These are phyloP conservation scores for Candida ficus DNA, from an alignment of 805 yeast species.

Conservation along the genomic window DNA sequence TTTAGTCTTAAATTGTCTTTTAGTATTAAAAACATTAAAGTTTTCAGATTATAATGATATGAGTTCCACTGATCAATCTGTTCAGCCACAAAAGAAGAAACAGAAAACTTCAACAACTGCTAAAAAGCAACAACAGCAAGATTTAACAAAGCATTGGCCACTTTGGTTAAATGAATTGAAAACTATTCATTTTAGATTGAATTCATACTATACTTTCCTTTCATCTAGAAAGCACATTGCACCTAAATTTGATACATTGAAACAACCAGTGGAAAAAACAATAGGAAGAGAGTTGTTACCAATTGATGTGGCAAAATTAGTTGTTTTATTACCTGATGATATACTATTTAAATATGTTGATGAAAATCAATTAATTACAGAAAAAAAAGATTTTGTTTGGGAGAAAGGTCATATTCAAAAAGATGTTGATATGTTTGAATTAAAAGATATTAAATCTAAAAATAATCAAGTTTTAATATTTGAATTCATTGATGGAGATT, in stretches of 20 bases:
- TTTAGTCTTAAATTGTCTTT: too few species aligned
- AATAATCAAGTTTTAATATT: slow-evolving; percentile 59
- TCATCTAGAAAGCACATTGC: slow-evolving; percentile 55
- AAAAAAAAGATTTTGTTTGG: slow-evolving; percentile 32
- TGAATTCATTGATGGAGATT: slow-evolving; percentile 68
- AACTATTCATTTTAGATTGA: slow-evolving; percentile 45
- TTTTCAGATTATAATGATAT: neutral
- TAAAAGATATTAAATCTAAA: slow-evolving; percentile 32
- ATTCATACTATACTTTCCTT: slow-evolving; percentile 58
- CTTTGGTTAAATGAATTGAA: slow-evolving; percentile 36
- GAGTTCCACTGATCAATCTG: neutral
- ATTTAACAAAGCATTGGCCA: slow-evolving; percentile 18
- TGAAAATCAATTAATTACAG: slow-evolving; percentile 53
- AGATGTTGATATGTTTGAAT: slow-evolving; percentile 46
- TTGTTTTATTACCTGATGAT: slow-evolving; percentile 60
- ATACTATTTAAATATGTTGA: slow-evolving; percentile 73
- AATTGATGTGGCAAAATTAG: slow-evolving; percentile 61
- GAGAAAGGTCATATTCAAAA: slow-evolving; percentile 50
- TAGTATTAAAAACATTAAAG: too few species aligned
- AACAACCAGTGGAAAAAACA: slow-evolving; percentile 46
- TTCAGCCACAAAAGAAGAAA: neutral
- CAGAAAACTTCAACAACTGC: slow-evolving; percentile 1
- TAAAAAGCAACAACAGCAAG: neutral
- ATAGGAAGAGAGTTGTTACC: slow-evolving; percentile 38
- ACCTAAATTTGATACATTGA: slow-evolving; percentile 50